Base-by-base conservation (phyloP, 2,329 filamentous ascomycete genomes). In the Hypoxylon sp. region DNA sequence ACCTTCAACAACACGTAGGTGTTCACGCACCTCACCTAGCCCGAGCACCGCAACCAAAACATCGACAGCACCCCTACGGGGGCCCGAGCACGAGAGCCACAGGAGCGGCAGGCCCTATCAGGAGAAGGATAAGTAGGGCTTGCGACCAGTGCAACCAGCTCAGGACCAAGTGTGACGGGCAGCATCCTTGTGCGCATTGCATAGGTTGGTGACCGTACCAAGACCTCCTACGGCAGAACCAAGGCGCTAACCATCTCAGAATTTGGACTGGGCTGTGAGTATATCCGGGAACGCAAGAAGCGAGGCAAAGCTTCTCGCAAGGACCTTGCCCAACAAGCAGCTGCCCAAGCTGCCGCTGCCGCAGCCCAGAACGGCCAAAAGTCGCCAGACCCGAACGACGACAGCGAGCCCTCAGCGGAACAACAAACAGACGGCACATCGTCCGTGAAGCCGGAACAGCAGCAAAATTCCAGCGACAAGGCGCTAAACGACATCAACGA, bases 141-240 rank as follows among this genome's bases (percentile, higher is more conserved):
- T 97, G 93, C 77, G 93, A 97, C 76, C 93, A 97, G 75, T 97
- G 93, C 77, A 97, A 97, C 75, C 93, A 97, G 75, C 80, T 97
- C 62, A 84, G 93, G 66, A 97, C 93, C 21, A 97, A 96, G 78
- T 97, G 93, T 72, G 92, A 97, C 74, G 93, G 93, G 46, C 90
- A 95, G 74, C 85, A 90, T 63, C 93, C 93, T 51, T 97, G 93
- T 73, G 91, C 92, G 40, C 93, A 97, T 76, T 97, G 93, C 75
- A 88, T 92, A 72, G 91, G 91, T 94, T 84, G 77, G 84, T 81
- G 68, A 42, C 51, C 51, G 33, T 54, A 33, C 51, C n/a, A 26
- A 58, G 24, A 17, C 23, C 55, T 56, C 31, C 38, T 21, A 47
- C 20, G 40, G 41, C 50, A 40, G 18, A 49, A 55, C 46, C 17